Percentiles rank a stretch among this genome's conserved stretches.
Evolutionary conservation across 1,284 basidiomycete genomes (phyloP).

Genomic region (Mrakiaceae sp.): DNA sequence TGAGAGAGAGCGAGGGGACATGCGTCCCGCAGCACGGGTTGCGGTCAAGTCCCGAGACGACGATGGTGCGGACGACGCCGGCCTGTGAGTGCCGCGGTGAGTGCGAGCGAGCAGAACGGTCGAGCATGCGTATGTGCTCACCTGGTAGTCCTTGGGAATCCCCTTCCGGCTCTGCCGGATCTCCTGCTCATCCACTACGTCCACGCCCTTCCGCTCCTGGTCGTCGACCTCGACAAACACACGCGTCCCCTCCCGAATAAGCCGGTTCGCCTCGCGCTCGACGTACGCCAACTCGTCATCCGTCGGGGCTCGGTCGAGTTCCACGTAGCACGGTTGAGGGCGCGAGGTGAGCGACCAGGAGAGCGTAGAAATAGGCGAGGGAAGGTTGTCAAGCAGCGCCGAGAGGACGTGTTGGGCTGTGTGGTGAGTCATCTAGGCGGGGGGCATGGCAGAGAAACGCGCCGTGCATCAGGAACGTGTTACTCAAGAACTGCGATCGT

Average conservation of each 20-base stretch:
- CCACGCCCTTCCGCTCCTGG: slow-evolving; percentile 31
- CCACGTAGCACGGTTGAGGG: slow-evolving; percentile 58
- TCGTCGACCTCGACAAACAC: slow-evolving; percentile 59
- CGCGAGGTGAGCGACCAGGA: slow-evolving; percentile 49
- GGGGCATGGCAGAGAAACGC: not conserved
- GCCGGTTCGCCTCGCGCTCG: slow-evolving; percentile 54
- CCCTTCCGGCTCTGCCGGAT: slow-evolving; percentile 19
- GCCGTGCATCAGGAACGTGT: no score
- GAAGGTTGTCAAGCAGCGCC: slow-evolving; percentile 57
- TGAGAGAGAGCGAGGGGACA: slow-evolving; percentile 42
- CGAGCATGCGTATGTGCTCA: no score
- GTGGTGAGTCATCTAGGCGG: slow-evolving; percentile 61
- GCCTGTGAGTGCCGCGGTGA: slow-evolving; percentile 46
- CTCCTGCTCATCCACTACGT: slow-evolving; percentile 18
- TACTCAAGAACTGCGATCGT: no score
- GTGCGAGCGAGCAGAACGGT: no score
- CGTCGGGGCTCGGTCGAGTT: slow-evolving; percentile 59
- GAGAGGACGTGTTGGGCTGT: slow-evolving; percentile 75
- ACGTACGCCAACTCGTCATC: slow-evolving; percentile 50
- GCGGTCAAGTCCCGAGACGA: slow-evolving; percentile 67
- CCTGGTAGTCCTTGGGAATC: slow-evolving; percentile 31
- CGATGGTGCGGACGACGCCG: slow-evolving; percentile 65
- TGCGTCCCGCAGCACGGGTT: slow-evolving; percentile 86
- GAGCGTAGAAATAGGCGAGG: slow-evolving; percentile 56
- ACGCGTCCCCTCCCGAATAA: slow-evolving; percentile 46